Conservation (phyloP, 768 basidiomycete species). For the Psilocybe subaeruginosa region DNA sequence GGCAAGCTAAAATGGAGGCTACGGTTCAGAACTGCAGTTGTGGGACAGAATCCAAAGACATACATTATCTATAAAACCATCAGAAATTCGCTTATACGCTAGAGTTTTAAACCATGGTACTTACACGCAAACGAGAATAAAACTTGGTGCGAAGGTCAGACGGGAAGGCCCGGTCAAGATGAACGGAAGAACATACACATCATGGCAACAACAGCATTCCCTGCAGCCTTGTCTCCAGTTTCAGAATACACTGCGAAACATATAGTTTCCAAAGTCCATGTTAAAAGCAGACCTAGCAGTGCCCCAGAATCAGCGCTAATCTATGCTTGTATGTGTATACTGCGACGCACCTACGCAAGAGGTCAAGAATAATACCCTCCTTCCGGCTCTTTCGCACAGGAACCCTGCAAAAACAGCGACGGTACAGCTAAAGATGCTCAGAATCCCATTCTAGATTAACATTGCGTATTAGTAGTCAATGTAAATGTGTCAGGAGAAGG, state of each 20-base stretch:
- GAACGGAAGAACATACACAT: constrained; percentile 26
- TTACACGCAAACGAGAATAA: neutral
- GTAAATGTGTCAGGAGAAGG: neutral
- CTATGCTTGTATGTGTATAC: too few species aligned
- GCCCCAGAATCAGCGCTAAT: too few species aligned
- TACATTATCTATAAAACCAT: neutral
- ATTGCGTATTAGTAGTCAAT: neutral
- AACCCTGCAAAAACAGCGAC: neutral
- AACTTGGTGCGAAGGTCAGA: neutral
- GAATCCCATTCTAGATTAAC: constrained; percentile 46
- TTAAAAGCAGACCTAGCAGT: constrained; percentile 46
- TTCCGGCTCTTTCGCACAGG: neutral
- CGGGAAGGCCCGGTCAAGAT: neutral
- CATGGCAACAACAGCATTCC: constrained; percentile 58
- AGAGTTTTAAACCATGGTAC: neutral
- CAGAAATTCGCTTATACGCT: neutral
- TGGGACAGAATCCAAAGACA: neutral
- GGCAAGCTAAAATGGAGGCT: constrained; percentile 23
- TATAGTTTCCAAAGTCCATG: constrained; percentile 58
- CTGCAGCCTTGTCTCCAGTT: constrained; percentile 40
- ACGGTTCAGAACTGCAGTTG: neutral
- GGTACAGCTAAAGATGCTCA: constrained; percentile 44
- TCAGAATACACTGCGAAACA: constrained; percentile 43
- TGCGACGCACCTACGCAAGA: constrained; percentile 25
- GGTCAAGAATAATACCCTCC: neutral